Percentiles rank a stretch among this genome's conserved stretches.
Conservation (phyloP, 805 yeast species). For the Candida ipomoeae region DNA sequence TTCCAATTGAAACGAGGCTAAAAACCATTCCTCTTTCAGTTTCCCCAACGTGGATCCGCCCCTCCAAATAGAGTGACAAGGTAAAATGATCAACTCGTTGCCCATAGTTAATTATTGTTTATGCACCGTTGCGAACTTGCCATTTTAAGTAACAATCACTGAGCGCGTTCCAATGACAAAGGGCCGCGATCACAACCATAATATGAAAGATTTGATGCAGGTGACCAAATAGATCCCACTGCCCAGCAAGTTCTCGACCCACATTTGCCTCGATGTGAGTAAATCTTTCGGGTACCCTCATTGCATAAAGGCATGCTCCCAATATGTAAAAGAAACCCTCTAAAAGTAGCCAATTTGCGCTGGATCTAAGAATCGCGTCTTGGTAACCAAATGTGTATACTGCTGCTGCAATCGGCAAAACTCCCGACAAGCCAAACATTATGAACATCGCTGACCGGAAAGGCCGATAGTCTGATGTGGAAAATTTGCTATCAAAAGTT, state of each 20-base stretch:
- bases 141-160: slow-evolving; percentile 27
- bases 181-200: slow-evolving; percentile 72
- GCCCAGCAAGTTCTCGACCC: slow-evolving; percentile 19
- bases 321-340: slow-evolving; percentile 74
- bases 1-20: slow-evolving; percentile 64
- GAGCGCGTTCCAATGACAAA: slow-evolving; percentile 66
- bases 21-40: slow-evolving; percentile 52
- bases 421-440: slow-evolving; percentile 73
- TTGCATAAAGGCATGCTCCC: slow-evolving; percentile 79
- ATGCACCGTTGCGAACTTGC: slow-evolving; percentile 3
- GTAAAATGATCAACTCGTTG: slow-evolving; percentile 30
- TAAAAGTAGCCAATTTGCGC: slow-evolving; percentile 54
- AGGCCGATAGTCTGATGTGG: slow-evolving; percentile 70
- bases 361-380: slow-evolving; percentile 48
- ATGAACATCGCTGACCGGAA: slow-evolving; percentile 76
- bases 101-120: not conserved
- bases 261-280: slow-evolving; percentile 24
- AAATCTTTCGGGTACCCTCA: slow-evolving; percentile 70
- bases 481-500: slow-evolving; percentile 62
- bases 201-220: slow-evolving; percentile 85
- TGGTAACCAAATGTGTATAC: slow-evolving; percentile 43
- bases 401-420: slow-evolving; percentile 63
- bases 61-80: slow-evolving; percentile 62
- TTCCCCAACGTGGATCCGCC: slow-evolving; percentile 41
- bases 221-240: slow-evolving; percentile 67